A percentile compares a stretch with the other conserved stretches of the same genome.
Evolutionary conservation across 495 filamentous ascomycete genomes (phyloP).

Genomic region (Aspergillus funiculosus): DNA sequence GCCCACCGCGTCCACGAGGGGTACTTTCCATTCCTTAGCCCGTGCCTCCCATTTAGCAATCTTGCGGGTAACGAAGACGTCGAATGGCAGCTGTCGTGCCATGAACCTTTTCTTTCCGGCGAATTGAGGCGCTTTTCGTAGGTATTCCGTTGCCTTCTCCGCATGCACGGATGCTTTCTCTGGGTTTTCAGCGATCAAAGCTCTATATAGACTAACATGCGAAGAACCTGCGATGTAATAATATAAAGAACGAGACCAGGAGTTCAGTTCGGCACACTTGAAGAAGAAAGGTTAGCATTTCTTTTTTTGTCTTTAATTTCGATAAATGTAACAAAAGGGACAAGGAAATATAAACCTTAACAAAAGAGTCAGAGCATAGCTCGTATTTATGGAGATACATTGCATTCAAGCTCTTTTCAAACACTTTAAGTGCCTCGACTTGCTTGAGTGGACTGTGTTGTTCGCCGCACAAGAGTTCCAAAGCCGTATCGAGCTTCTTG

Average conservation of each 20-base stretch:
- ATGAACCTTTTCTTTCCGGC: conserved; percentile 87
- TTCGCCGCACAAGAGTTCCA: conserved; percentile 54
- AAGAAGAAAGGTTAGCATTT: conserved; percentile 7
- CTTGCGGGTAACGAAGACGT: conserved; percentile 80
- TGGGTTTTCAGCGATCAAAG: conserved; percentile 41
- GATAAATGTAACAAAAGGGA: neutral
- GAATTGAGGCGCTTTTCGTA: conserved; percentile 65
- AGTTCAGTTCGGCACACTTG: conserved; percentile 74
- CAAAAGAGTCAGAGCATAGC: conserved; percentile 64
- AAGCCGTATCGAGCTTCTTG: conserved; percentile 59
- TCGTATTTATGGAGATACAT: conserved; percentile 75
- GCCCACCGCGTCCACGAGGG: conserved; percentile 76
- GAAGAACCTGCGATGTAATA: conserved; percentile 79
- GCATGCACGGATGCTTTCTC: conserved; percentile 49
- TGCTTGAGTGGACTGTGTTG: conserved; percentile 75
- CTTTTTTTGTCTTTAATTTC: neutral
- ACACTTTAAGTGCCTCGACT: conserved; percentile 70
- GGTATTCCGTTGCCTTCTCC: conserved; percentile 59
- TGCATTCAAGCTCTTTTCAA: conserved; percentile 73
- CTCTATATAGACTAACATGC: conserved; percentile 74
- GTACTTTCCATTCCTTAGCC: conserved; percentile 59
- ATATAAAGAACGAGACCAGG: conserved; percentile 86
- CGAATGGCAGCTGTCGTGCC: conserved; percentile 83
- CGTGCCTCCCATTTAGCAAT: conserved; percentile 84
- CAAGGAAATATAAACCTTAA: conserved; percentile 43